Base-by-base conservation (phyloP, 352 stramenopile genomes). In the Lagenidium giganteum region DNA sequence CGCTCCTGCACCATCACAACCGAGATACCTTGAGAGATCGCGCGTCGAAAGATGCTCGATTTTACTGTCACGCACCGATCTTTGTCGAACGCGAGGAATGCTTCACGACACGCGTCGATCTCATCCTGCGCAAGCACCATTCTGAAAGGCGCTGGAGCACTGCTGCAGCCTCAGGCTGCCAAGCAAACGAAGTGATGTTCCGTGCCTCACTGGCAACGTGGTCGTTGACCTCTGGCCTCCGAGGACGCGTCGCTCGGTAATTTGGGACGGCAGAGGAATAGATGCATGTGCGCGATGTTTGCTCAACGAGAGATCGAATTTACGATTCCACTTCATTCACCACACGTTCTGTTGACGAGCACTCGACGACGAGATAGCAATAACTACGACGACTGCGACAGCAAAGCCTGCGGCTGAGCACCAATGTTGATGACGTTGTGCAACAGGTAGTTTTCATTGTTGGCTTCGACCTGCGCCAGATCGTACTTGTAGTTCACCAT, bases 1-100 rank as follows among this genome's bases (percentile, higher is more conserved):
- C 83, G 42, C 79, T 93, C 63, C 80, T 91, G 33, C 9, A 38
- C 13, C 27, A 3, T 1, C 42, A 22, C 18, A 5, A 14, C 24
- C 13, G 16, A 8, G 4, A 25, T 40, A 34, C 28, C n/a, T 33
- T 33, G 28, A 33, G 11, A 35, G 38, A 26, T 26, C 16, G 8
- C 3, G 11, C 16, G 24, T 16, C 21, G 2, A 43, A n/a, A 41
- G 21, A 31, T 11, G 4, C 11, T 8, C 5, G 17, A 12, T 17
- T 22, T 27, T 3, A 24, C 13, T 12, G 18, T 14, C 8, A 34
- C 46, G 39, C 33, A 89, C 80, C 77, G 64, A 59, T 98, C 95
- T 59, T 98, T 98, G 57, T 98, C 96, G 58, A 98, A 99, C 2
- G 93, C 90, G 14, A 98, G 63, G 63, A 99, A 99, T 2, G 95